These are phyloP conservation scores for Gymnopilus dilepis DNA, from an alignment of 768 basidiomycete species.

Conservation along the genomic window DNA sequence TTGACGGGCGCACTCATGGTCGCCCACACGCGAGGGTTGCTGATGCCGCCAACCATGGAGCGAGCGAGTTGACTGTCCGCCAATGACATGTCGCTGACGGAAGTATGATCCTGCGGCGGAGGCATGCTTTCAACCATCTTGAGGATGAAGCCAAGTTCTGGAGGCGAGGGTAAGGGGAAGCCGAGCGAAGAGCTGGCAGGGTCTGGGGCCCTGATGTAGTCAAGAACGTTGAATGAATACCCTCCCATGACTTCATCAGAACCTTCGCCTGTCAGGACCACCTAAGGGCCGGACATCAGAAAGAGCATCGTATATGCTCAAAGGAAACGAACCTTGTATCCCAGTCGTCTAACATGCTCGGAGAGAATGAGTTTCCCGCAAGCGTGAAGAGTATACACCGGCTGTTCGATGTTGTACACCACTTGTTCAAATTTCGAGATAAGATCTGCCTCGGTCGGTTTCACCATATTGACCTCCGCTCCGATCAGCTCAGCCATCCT, in stretches of 20 bases:
- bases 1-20: constrained; percentile 1
- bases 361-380: constrained; percentile 2
- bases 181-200: neutral
- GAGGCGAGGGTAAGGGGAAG: neutral
- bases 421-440: constrained; percentile 2
- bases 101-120: constrained; percentile 1
- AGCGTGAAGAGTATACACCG: neutral
- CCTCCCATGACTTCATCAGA: neutral
- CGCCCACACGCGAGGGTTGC: constrained; percentile 1
- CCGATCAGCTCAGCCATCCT: neutral
- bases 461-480: neutral
- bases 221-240: neutral
- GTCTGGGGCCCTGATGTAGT: neutral
- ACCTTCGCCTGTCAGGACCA: neutral
- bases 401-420: constrained; percentile 3
- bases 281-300: neutral
- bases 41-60: constrained; percentile 4
- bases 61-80: constrained; percentile 1
- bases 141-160: neutral
- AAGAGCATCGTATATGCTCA: neutral
- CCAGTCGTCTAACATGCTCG: neutral
- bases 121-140: constrained; percentile 6
- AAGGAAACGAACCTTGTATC: neutral
- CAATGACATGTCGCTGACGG: neutral
- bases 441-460: neutral